A percentile compares a stretch with the other conserved stretches of the same genome.
Evolutionary conservation across 116 monocot genomes (phyloP).

Genomic region (Dioscorea cayenensis): DNA sequence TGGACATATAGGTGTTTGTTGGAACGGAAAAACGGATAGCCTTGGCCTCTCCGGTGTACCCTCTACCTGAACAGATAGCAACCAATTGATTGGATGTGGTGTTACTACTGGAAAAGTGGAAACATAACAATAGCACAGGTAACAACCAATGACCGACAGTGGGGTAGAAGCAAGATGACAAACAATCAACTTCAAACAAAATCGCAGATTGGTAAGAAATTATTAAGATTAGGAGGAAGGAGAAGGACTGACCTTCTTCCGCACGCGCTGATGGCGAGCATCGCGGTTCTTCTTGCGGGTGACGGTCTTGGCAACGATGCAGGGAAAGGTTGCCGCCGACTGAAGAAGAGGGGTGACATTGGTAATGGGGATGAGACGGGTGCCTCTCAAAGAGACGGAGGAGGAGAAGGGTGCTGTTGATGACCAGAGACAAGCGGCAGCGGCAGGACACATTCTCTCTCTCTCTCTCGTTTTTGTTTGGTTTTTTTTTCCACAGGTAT

Average conservation of each 20-base stretch:
- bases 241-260: slow-evolving; percentile 57
- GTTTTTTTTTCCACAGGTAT: background rate
- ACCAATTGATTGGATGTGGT: background rate
- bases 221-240: background rate
- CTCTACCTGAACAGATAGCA: slow-evolving; percentile 39
- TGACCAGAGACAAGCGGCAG: background rate
- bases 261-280: slow-evolving; percentile 62
- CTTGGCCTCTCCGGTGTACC: slow-evolving; percentile 92
- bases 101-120: no score
- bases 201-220: no score
- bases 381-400: no score
- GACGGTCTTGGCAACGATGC: slow-evolving; percentile 45
- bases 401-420: background rate
- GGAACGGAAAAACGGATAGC: slow-evolving; percentile 77
- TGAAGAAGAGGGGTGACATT: background rate
- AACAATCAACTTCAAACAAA: background rate
- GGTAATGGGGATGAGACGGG: background rate
- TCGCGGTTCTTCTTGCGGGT: slow-evolving; percentile 53
- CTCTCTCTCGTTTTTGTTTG: background rate
- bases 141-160: no score
- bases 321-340: no score
- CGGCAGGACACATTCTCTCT: background rate
- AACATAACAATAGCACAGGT: background rate
- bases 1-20: slow-evolving; percentile 91
- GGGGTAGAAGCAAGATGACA: background rate